Percentiles rank a stretch among this genome's conserved stretches.
phyloP scores from a whole-genome alignment of 768 basidiomycete genomes.

The Mycena vitilis region DNA sequence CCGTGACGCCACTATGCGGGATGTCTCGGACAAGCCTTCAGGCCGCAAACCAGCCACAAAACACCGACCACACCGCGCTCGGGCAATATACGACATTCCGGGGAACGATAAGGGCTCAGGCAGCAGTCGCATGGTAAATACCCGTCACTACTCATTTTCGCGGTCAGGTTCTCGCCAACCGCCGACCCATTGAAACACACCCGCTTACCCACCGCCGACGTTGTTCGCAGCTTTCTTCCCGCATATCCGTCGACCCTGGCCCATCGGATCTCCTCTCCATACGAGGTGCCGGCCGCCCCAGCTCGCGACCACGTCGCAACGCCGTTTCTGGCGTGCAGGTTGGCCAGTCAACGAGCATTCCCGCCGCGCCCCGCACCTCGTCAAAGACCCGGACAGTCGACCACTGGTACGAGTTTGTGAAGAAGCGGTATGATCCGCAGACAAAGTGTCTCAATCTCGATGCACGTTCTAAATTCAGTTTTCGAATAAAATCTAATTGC shows the following conservation, averaged over 20 bases:
- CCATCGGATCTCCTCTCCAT: constrained; percentile 69
- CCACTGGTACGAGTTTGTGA: constrained; percentile 81
- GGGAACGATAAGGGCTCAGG: constrained; percentile 60
- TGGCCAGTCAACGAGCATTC: constrained; percentile 15
- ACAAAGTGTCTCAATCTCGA: constrained; percentile 83
- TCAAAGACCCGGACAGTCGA: constrained; percentile 57
- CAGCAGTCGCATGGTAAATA: constrained; percentile 78
- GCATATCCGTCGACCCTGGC: constrained; percentile 51
- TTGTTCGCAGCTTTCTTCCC: constrained; percentile 54
- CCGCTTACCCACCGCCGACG: constrained; percentile 52
- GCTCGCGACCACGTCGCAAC: constrained; percentile 68
- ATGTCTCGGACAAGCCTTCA: constrained; percentile 74
- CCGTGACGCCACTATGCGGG: constrained; percentile 81
- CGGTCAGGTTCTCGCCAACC: constrained; percentile 52
- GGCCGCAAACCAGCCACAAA: constrained; percentile 78
- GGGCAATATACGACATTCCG: constrained; percentile 65
- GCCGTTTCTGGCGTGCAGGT: constrained; percentile 53
- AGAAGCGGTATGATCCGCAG: constrained; percentile 78
- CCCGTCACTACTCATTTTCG: constrained; percentile 47
- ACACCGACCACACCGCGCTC: constrained; percentile 68
- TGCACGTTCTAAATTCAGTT: constrained; percentile 57
- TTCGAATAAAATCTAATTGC: too few relatives aligned
- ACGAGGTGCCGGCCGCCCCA: constrained; percentile 70
- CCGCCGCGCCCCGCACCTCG: constrained; percentile 39
- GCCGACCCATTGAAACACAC: constrained; percentile 44